phyloP scores from a whole-genome alignment of 192 early-diverging fungal species.

The Rhizophlyctis rosea region DNA sequence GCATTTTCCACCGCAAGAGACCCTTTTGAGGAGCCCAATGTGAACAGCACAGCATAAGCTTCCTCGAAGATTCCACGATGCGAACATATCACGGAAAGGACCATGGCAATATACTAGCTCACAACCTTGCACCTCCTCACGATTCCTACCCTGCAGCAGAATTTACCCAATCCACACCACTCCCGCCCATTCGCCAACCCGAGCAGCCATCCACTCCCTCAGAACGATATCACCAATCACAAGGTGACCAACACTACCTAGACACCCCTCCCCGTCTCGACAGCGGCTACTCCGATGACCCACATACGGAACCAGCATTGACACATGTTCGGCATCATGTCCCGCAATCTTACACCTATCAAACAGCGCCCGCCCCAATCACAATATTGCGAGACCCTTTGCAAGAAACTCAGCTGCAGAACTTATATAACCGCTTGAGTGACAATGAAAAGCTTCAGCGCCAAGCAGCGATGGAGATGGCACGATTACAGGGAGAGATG shows the following conservation, averaged over 20 bases:
- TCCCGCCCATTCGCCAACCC: neutral
- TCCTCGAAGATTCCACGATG: too few species aligned
- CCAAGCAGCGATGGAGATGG: conserved; percentile 2
- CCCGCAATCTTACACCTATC: too few species aligned
- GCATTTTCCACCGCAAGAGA: too few species aligned
- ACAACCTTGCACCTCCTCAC: neutral
- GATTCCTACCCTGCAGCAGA: neutral
- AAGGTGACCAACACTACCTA: neutral
- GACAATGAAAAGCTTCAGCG: conserved; percentile 18
- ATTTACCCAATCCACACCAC: neutral
- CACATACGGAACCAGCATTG: too few species aligned
- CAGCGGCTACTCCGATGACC: too few species aligned
- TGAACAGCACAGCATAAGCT: too few species aligned
- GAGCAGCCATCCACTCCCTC: neutral
- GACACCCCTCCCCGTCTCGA: neutral
- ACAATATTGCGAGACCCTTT: too few species aligned
- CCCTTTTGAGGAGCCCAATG: too few species aligned
- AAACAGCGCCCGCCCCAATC: too few species aligned
- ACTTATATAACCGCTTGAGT: conserved; percentile 3
- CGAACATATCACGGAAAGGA: neutral
- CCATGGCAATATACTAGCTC: conserved; percentile 9
- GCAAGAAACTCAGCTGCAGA: conserved; percentile 8
- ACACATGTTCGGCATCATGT: too few species aligned
- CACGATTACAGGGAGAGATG: conserved; percentile 3
- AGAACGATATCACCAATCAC: neutral